Evolutionary conservation across 2,329 filamentous ascomycete species (phyloP), one percentile per base, ranked within the genome.

Genomic region (Phoma herbarum): DNA sequence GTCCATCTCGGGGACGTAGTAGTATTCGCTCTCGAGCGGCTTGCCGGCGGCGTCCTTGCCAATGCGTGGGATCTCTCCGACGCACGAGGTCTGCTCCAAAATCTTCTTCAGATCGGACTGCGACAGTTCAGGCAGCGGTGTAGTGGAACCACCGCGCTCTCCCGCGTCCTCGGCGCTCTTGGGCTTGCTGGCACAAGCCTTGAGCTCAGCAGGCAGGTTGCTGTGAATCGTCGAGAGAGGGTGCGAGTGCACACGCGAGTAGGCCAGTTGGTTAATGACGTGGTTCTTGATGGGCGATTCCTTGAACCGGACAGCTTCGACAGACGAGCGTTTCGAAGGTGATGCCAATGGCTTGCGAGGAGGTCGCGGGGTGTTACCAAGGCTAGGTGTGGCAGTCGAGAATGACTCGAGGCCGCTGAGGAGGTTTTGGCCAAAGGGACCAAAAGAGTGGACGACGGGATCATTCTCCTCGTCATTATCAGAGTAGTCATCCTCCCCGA

Each of bases 11-110:
- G 93, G 91, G 8, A 97, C 84, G 73, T 99, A 99, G 79, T 98
- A 98, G 77, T 96, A 98, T 77, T 99, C 93, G 81, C 91, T 96
- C 82, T 99, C 94, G 1, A 99, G 85, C 7, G 89, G 81, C 80
- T 97, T 95, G 66, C 95, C 95, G 0, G 95, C 94, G 5, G 95
- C 95, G 74, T 99, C 95, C 78, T 98, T 99, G 73, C 95, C 95
- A 75, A 94, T 89, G 37, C 95, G 89, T 50, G 85, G 84, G 69
- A 99, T 97, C 76, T 95, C 90, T 45, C 95, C 95, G 63, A 98
- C 88, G 73, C 92, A 97, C 9, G 85, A 78, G 6, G 91, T 90
- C 23, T 82, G 81, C 73, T 93, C 90, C 42, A 98, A 85, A 57
- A 96, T 84, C 44, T 80, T 82, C 60, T 89, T 88, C 50, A 98